Base-by-base conservation (phyloP, 164 flowering plant species). In the Cinnamomum micranthum region DNA sequence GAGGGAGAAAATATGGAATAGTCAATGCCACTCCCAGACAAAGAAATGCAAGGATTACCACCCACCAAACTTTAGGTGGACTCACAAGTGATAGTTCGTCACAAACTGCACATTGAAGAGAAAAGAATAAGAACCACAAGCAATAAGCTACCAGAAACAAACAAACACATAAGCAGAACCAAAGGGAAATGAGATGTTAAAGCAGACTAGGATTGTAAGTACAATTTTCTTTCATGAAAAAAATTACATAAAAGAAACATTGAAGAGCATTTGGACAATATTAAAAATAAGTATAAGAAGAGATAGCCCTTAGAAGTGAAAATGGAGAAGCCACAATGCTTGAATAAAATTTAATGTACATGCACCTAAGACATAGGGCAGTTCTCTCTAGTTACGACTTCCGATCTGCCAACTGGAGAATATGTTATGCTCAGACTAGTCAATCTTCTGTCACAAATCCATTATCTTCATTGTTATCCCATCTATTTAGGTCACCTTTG, bases 21-120 rank as follows among this genome's bases (percentile, higher is more conserved):
- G 85, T 51, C 4, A 87, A 76, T 17, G 97, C 91, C 51, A 87
- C 23, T 50, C 75, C 90, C 77, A 95, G 65, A 72, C 99, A 93
- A 14, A 93, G 72, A 74, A 91, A 5, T 33, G 83, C 93, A 41
- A 90, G 67, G 47, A 83, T 67, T 51, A 77, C 97, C 64, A 93
- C 95, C 88, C 85, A 83, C 95, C 93, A 91, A 74, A 92, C 95
- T 80, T 89, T 81, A 81, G 82, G 88, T 10, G 99, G 92, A 65
- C 93, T 88, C 74, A 96, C 92, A 59, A 91, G 22, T 6, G 88
- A 27, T 64, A 93, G 81, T 75, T 95, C 98, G 68, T 95, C 97
- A 77, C 99, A 95, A 71, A 92, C 99, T 95, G 95, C 66, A 59
- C n/a, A 65, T 74, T 6, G 51, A 31, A 67, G 35, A 35, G 27